Conservation (phyloP, 2,329 filamentous ascomycete genomes). For the Akanthomyces uredinophilus region DNA sequence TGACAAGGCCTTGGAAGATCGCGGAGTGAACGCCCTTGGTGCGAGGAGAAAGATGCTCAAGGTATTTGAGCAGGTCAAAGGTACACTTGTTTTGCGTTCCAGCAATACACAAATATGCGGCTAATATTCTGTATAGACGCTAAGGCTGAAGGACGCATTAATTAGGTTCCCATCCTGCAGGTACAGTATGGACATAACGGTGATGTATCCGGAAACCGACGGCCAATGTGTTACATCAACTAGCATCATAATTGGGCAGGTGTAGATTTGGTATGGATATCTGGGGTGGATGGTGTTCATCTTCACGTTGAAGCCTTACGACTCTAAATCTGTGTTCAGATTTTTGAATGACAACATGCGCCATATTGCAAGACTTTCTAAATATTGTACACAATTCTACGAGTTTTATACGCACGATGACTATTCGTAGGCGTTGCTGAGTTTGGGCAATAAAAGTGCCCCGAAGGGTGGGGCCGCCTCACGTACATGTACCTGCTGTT, state of each 20-base stretch:
- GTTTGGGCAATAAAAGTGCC: neutral
- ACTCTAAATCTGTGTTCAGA: neutral
- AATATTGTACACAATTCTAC: neutral
- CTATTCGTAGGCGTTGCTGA: neutral
- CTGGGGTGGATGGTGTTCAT: neutral
- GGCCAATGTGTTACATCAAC: neutral
- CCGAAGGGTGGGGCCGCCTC: neutral
- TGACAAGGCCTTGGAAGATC: constrained; percentile 86
- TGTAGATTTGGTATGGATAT: neutral
- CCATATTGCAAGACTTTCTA: neutral
- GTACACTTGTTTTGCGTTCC: constrained; percentile 34
- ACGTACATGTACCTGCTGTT: neutral
- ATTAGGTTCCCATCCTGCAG: constrained; percentile 9
- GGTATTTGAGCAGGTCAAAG: constrained; percentile 95
- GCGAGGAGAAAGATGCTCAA: constrained; percentile 97
- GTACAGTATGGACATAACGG: constrained; percentile 4
- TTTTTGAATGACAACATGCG: constrained; percentile 1
- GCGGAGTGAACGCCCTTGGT: constrained; percentile 90
- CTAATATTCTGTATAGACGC: neutral
- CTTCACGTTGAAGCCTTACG: neutral
- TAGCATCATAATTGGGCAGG: neutral
- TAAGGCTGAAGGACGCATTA: constrained; percentile 12
- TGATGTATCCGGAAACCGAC: neutral
- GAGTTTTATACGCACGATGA: neutral
- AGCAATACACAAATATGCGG: neutral